Percentiles rank a stretch among this genome's conserved stretches.
phyloP scores from a whole-genome alignment of 331 rosid genomes.

The Quercus tomentella region DNA sequence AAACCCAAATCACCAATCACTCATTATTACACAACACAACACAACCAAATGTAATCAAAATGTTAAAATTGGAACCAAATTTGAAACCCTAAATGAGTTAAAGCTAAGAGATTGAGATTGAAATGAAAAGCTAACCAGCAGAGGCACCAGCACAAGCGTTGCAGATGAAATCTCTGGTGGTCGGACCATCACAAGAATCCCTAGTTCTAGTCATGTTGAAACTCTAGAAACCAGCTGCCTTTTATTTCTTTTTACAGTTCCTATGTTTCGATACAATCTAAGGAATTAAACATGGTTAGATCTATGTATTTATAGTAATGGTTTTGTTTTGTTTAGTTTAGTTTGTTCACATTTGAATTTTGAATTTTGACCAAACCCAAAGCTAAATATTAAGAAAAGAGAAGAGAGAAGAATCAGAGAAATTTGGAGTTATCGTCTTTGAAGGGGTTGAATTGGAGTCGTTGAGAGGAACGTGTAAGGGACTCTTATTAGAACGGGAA shows the following conservation, averaged over 20 bases:
- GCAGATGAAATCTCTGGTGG: conserved; percentile 38
- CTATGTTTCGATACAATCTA: not conserved
- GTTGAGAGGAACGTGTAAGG: not conserved
- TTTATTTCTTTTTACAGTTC: not conserved
- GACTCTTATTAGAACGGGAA: not conserved
- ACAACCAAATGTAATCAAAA: too few relatives aligned
- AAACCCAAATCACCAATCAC: not conserved
- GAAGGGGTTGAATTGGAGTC: conserved; percentile 28
- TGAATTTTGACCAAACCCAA: not conserved
- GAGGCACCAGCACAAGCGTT: conserved; percentile 87
- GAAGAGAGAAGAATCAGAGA: not conserved
- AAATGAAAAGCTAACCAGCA: conserved; percentile 53
- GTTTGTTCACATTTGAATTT: too few relatives aligned
- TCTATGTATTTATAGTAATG: not conserved
- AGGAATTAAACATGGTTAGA: conserved; percentile 9
- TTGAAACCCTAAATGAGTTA: conserved; percentile 19
- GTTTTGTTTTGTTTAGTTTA: not conserved
- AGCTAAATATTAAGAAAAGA: not conserved
- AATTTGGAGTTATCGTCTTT: conserved; percentile 15
- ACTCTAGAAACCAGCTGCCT: not conserved
- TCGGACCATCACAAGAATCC: conserved; percentile 31
- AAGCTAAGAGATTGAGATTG: not conserved
- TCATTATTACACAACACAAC: too few relatives aligned
- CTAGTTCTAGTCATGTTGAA: conserved; percentile 54
- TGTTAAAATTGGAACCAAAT: not conserved